Evolutionary conservation across 257 asterid genomes (phyloP).

Genomic region (Solanum ossicruentum): DNA sequence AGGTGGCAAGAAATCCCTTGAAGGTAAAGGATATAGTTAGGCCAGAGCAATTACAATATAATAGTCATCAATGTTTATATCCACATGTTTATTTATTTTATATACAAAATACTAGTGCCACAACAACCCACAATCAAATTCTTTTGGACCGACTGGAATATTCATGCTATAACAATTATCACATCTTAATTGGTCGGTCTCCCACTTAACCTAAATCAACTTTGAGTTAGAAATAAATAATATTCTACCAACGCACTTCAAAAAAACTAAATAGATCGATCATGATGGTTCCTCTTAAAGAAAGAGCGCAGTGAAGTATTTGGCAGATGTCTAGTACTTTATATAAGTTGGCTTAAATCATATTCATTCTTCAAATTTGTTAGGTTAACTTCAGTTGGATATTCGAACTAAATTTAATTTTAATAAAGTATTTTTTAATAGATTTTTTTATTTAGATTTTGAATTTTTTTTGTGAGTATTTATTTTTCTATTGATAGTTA

Average conservation of each 20-base stretch:
- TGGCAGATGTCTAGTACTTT: background rate
- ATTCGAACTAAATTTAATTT: too few species aligned
- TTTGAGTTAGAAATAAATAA: background rate
- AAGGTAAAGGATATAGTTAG: background rate
- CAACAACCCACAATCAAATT: background rate
- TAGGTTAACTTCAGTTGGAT: too few species aligned
- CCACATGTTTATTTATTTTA: background rate
- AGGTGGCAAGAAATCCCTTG: background rate
- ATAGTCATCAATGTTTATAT: background rate
- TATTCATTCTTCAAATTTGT: background rate
- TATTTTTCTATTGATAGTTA: too few species aligned
- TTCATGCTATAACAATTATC: background rate
- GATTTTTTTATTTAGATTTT: accelerated
- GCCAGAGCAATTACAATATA: background rate
- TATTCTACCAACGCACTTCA: background rate
- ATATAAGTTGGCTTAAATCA: background rate
- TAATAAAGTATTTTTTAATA: too few species aligned
- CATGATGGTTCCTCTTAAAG: background rate
- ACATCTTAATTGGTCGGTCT: background rate
- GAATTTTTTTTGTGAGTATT: too few species aligned
- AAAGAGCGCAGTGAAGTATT: background rate
- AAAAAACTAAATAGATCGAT: background rate
- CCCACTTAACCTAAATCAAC: background rate
- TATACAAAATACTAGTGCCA: background rate
- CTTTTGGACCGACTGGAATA: background rate